Evolutionary conservation across 2,329 filamentous ascomycete species (phyloP).

Genomic region (Paraconiothyrium brasiliense): DNA sequence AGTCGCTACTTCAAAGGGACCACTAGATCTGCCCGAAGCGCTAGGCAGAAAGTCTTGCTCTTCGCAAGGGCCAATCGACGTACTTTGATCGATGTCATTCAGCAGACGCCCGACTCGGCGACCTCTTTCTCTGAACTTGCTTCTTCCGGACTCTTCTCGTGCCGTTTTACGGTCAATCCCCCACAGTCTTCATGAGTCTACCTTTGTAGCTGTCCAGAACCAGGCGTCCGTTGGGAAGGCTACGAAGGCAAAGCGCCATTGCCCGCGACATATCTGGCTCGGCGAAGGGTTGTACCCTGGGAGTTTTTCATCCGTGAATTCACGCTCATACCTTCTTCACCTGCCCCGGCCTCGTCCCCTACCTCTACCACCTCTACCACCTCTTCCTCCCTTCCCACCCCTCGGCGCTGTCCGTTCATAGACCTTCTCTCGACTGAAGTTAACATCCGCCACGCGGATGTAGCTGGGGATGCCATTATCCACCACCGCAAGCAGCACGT

Average conservation of each 20-base stretch:
- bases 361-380: constrained; percentile 47
- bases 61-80: not conserved
- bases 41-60: not conserved
- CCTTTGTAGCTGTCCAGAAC: no score
- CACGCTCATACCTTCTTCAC: constrained; percentile 20
- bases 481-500: constrained; percentile 86
- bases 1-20: not conserved
- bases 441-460: constrained; percentile 79
- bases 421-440: constrained; percentile 76
- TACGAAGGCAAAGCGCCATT: no score
- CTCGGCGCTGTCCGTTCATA: constrained; percentile 66
- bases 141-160: no score
- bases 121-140: no score
- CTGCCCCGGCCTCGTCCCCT: constrained; percentile 54
- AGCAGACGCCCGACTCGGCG: no score
- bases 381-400: constrained; percentile 51
- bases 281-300: not conserved
- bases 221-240: no score
- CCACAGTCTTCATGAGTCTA: no score
- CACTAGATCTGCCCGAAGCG: not conserved
- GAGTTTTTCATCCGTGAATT: not conserved
- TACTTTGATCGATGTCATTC: not conserved
- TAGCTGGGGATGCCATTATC: constrained; percentile 92
- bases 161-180: no score
- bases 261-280: not conserved